Evolutionary conservation across 1,284 basidiomycete genomes (phyloP), one percentile per base, ranked within the genome.

Genomic region (Anthracocystis setariae): DNA sequence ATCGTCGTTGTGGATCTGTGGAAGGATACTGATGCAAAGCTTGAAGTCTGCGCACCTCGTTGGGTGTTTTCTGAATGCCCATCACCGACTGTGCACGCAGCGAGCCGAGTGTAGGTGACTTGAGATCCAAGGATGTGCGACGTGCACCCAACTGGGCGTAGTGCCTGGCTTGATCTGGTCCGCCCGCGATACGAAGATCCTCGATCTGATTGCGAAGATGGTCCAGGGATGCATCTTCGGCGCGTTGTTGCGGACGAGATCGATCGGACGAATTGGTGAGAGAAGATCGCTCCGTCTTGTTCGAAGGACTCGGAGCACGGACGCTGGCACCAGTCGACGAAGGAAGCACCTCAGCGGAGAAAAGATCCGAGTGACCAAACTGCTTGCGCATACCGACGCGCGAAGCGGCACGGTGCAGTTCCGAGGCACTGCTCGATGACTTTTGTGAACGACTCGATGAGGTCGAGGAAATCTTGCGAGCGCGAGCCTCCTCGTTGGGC

Each of bases 381-480:
- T 54, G 57, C 20, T 46, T 63, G 40, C 68, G 67, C 69, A 74
- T 66, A 50, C 73, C 70, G 55, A 60, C 72, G 35, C 74, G 56
- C 35, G 74, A 77, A 12, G 69, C 74, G 25, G 67, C 48, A 38
- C 73, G 68, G 44, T 74, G 74, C 20, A 74, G 57, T 13, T 77
- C 74, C 1, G 74, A 77, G n/a, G 73, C 68, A 25, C 73, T 67
- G 49, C 53, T 71, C 17, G 73, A 73, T 15, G 73, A 77, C 48
- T 68, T 64, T n/a, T 74, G 73, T 20, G 74, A 77, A 18, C 61
- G 46, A 32, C 52, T 60, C 2, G 72, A 74, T 12, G 72, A 71
- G 2, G 74, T 69, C 17, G 74, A 70, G 24, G 74, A 74, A 24
- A 74, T 66, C 57, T 74, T 76, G 10, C 74, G 56, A 17, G 54